Conservation (phyloP, 2,329 filamentous ascomycete genomes). For the Trichoderma sp. region DNA sequence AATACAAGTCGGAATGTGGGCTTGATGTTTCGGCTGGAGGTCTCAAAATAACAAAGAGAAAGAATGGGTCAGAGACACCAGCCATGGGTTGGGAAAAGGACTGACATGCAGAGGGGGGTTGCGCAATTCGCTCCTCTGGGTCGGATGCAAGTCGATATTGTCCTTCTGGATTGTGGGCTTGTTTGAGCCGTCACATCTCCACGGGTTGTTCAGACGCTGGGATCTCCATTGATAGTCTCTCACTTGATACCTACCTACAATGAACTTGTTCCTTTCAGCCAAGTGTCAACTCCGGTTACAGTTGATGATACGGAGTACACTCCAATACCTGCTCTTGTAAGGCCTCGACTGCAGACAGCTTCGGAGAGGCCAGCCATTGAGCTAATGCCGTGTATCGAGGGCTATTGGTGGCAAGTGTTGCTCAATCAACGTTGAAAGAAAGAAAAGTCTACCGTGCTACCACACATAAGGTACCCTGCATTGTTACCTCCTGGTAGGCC, state of each 20-base stretch:
- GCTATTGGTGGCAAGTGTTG: background rate
- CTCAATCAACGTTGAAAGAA: background rate
- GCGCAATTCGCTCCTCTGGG: background rate
- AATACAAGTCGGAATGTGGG: background rate
- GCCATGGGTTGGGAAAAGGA: background rate
- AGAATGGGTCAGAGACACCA: background rate
- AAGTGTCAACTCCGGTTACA: background rate
- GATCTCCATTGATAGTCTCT: slow-evolving; percentile 1
- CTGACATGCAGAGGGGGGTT: background rate
- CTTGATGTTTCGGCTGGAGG: background rate
- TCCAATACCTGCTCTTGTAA: background rate
- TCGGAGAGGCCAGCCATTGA: too few species aligned
- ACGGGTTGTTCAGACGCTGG: slow-evolving; percentile 22
- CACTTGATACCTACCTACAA: too few species aligned
- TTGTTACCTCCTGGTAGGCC: background rate
- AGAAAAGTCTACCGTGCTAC: slow-evolving; percentile 9
- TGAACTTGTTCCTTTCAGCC: too few species aligned
- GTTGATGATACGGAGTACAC: too few species aligned
- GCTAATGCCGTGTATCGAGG: too few species aligned
- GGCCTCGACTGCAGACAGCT: too few species aligned
- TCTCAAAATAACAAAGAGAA: background rate
- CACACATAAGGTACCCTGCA: background rate
- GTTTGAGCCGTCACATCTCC: slow-evolving; percentile 15
- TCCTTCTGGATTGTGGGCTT: background rate
- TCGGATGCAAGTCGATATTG: background rate